Evolutionary conservation across 1,139 yeast genomes (phyloP).

Genomic region (Saccharomyces hybrid): DNA sequence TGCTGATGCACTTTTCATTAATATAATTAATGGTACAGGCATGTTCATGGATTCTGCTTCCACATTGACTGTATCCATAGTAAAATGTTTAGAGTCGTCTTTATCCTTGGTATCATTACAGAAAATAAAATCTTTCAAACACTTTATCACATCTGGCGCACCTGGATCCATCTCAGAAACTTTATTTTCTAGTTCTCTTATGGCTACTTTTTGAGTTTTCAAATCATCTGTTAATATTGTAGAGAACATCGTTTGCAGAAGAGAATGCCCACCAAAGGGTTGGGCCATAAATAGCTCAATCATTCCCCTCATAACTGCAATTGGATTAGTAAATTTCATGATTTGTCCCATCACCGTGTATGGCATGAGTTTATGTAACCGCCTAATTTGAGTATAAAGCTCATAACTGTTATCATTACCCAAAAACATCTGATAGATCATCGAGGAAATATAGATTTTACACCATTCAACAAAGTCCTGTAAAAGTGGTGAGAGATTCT

Average conservation of each 20-base stretch:
- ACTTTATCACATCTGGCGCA: constrained; percentile 23
- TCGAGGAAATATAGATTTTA: constrained; percentile 73
- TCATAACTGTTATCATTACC: constrained; percentile 77
- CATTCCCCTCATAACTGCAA: constrained; percentile 67
- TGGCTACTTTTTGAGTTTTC: constrained; percentile 51
- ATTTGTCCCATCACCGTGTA: constrained; percentile 68
- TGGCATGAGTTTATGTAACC: constrained; percentile 69
- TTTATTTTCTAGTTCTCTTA: constrained; percentile 40
- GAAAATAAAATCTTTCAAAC: constrained; percentile 27
- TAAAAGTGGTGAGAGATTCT: constrained; percentile 50
- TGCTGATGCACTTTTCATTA: constrained; percentile 21
- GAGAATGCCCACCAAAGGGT: constrained; percentile 61
- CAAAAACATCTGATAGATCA: constrained; percentile 67
- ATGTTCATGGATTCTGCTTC: constrained; percentile 34
- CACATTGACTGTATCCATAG: constrained; percentile 30
- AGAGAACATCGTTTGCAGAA: constrained; percentile 64
- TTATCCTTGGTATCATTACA: constrained; percentile 28
- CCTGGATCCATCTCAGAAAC: constrained; percentile 29
- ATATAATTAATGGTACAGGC: constrained; percentile 31
- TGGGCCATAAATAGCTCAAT: constrained; percentile 74
- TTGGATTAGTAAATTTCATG: constrained; percentile 74
- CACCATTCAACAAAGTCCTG: constrained; percentile 72
- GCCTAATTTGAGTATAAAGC: constrained; percentile 55
- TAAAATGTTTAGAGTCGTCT: constrained; percentile 11
- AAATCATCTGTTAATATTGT: constrained; percentile 75